These are phyloP conservation scores for Starmerella stellata DNA, from an alignment of 805 yeast genomes.

Conservation along the genomic window DNA sequence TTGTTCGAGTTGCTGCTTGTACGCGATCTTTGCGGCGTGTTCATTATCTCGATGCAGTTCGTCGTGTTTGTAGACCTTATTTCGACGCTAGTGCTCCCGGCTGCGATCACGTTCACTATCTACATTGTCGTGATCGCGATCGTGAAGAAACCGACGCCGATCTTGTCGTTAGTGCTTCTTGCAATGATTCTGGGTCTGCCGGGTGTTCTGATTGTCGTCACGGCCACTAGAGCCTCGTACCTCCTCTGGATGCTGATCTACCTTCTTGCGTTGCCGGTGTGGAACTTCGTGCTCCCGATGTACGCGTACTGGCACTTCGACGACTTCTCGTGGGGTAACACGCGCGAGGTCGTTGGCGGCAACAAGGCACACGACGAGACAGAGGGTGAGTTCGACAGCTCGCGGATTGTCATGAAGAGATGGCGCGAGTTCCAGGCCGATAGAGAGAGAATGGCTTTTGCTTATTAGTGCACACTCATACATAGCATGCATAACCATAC, in stretches of 20 bases:
- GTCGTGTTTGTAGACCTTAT: slow-evolving; percentile 65
- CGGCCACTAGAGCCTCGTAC: slow-evolving; percentile 57
- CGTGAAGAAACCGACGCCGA: slow-evolving; percentile 56
- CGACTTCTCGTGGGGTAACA: slow-evolving; percentile 93
- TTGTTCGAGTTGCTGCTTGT: slow-evolving; percentile 72
- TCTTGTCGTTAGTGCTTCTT: slow-evolving; percentile 55
- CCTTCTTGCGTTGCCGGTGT: slow-evolving; percentile 66
- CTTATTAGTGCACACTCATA: no score
- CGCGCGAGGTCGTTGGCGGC: slow-evolving; percentile 60
- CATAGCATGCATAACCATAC: no score
- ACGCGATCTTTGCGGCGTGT: slow-evolving; percentile 80
- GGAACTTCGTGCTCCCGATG: slow-evolving; percentile 77
- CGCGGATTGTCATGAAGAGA: slow-evolving; percentile 71
- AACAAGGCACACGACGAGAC: slow-evolving; percentile 48
- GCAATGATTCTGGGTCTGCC: slow-evolving; percentile 73
- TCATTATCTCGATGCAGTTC: slow-evolving; percentile 89
- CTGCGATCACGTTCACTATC: slow-evolving; percentile 66
- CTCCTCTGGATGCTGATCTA: slow-evolving; percentile 65
- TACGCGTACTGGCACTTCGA: slow-evolving; percentile 91
- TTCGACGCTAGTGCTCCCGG: slow-evolving; percentile 77
- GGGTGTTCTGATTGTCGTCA: slow-evolving; percentile 59
- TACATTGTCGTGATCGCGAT: slow-evolving; percentile 61
- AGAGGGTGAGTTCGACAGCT: slow-evolving; percentile 81
- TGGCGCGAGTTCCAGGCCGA: slow-evolving; percentile 90
- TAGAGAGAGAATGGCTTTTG: slow-evolving; percentile 24